phyloP scores from a whole-genome alignment of 2,329 filamentous ascomycete genomes.

The Magnaporthiopsis incrustans region DNA sequence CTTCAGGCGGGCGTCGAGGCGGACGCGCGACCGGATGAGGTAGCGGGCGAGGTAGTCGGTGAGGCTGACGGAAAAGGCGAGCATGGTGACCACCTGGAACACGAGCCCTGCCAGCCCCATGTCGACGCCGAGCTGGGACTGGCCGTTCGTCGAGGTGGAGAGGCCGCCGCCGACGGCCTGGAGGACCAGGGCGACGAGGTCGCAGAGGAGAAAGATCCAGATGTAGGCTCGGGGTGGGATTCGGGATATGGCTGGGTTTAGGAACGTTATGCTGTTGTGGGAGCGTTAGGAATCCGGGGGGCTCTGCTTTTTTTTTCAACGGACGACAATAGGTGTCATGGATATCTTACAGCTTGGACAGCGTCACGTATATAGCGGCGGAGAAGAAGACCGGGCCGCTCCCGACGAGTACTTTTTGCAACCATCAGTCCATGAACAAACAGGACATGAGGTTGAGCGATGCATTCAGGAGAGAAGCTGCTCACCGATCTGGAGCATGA shows the following conservation, averaged over 20 bases:
- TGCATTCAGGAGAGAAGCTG: slow-evolving; percentile 2
- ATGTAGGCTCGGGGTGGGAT: slow-evolving; percentile 32
- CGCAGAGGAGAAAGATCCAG: slow-evolving; percentile 43
- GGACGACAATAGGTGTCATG: too few relatives aligned
- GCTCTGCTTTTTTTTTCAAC: background rate
- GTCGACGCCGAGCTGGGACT: slow-evolving; percentile 38
- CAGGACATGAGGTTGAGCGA: too few relatives aligned
- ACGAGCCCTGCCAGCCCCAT: slow-evolving; percentile 46
- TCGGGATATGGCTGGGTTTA: slow-evolving; percentile 30
- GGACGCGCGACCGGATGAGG: slow-evolving; percentile 13
- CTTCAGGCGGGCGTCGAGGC: slow-evolving; percentile 24
- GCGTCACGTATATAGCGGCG: slow-evolving; percentile 59
- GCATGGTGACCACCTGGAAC: slow-evolving; percentile 49
- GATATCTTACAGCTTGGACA: slow-evolving; percentile 22
- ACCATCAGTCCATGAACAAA: too few relatives aligned
- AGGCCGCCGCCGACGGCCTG: slow-evolving; percentile 49
- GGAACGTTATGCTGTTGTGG: slow-evolving; percentile 23
- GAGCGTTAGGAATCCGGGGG: background rate
- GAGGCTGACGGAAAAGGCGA: slow-evolving; percentile 41
- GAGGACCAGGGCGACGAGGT: slow-evolving; percentile 44
- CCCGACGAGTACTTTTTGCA: slow-evolving; percentile 43
- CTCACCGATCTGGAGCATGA: slow-evolving; percentile 58
- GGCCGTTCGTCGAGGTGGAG: slow-evolving; percentile 34
- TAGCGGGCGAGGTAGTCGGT: slow-evolving; percentile 39
- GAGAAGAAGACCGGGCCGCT: slow-evolving; percentile 48